Base-by-base conservation (phyloP, 2,329 filamentous ascomycete species). In the Teratosphaeria epicoccoides region DNA sequence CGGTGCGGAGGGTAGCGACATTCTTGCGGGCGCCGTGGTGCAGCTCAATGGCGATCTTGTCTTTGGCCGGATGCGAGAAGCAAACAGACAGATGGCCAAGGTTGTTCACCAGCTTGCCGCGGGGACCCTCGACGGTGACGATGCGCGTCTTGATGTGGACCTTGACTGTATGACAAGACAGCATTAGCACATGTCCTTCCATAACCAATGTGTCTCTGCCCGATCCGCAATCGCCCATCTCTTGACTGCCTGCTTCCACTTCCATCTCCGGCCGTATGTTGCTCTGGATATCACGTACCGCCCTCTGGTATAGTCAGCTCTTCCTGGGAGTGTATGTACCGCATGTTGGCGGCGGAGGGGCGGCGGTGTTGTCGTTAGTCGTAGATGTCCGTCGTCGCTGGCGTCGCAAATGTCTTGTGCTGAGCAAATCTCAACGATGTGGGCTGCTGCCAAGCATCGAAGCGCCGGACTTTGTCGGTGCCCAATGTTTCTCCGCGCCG, bases 241-340 rank as follows among this genome's bases (percentile, higher is more conserved):
- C 29, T 40, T 37, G 14, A 24, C n/a, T 9, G 24, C 29, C 20
- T 46, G 11, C 20, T 3, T 14, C 24, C 28, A n/a, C n/a, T n/a
- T 48, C 24, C 22, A 28, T 47, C 17, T 22, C 24, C 11, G 33
- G 46, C 61, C 43, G 33, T 20, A 43, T 37, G 37, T 47, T 44
- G 24, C 23, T 49, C n/a, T 43, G 43, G 47, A 33, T 49, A 43
- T 50, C 29, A 87, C 88, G 78, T 84, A 95, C 89, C 89, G 81
- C 90, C 88, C 76, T 96, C 88, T 71, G 94, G 93, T 77, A 98
- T 88, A 71, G 84, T 82, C 79, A 98, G 82, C 78, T 82, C 81
- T 84, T 98, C 91, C 80, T 91, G 82, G 72, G 88, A 95, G 83
- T 96, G 89, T 80, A 98, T 95, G 88, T 96, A 97, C 82, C 87